A percentile compares a stretch with the other conserved stretches of the same genome.
These are phyloP conservation scores for Hibiscus tridactylites DNA, from an alignment of 345 rosid species.

Conservation along the genomic window DNA sequence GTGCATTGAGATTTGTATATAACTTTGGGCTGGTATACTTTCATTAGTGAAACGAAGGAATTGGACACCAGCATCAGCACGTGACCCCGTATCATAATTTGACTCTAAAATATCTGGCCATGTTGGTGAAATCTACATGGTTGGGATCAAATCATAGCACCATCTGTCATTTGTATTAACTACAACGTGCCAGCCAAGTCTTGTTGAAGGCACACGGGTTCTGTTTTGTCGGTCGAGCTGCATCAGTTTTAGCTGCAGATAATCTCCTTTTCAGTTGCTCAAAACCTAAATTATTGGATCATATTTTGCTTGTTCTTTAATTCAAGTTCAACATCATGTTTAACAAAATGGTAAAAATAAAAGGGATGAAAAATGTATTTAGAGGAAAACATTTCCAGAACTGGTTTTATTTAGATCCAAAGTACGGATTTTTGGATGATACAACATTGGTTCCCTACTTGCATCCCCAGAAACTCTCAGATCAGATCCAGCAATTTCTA, in stretches of 20 bases:
- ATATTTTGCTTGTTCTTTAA: background rate
- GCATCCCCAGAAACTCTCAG: background rate
- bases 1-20: background rate
- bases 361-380: background rate
- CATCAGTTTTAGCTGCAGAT: background rate
- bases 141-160: background rate
- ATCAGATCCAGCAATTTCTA: conserved; percentile 23
- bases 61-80: background rate
- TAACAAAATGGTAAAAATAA: background rate
- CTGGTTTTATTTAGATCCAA: background rate
- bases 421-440: too few species aligned
- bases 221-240: background rate
- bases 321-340: background rate
- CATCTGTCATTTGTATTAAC: background rate
- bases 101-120: background rate
- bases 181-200: background rate
- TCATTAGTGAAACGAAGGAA: background rate
- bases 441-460: background rate
- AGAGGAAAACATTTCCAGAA: background rate
- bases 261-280: background rate
- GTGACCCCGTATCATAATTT: background rate
- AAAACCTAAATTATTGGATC: background rate
- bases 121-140: background rate
- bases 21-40: background rate
- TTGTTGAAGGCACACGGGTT: background rate